Evolutionary conservation across 768 basidiomycete species (phyloP), one percentile per base, ranked within the genome.

Genomic region (Hericium erinaceus): DNA sequence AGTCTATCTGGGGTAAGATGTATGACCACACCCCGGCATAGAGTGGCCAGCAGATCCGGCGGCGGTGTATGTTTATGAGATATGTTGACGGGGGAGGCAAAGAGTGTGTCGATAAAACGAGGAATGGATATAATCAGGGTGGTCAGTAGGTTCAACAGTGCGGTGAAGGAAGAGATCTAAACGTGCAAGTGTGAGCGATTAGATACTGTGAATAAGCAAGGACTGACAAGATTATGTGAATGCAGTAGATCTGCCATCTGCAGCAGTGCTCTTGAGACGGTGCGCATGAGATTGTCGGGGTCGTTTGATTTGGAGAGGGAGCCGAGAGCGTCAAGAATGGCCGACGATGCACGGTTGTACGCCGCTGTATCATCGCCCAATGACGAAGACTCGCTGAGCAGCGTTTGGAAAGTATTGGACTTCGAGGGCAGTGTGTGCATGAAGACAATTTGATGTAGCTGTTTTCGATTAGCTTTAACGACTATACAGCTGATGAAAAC

Each of bases 371-470:
- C 56, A 11, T 52, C 26, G 53, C 13, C 49, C 8, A n/a, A 39
- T 2, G 41, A 41, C 3, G 48, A 48, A 24, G 56, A 50, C 15
- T 61, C 61, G 41, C 52, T 41, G 20, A 62, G 53, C 13, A 63
- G 51, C 5, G 61, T 44, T 39, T 63, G 62, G 22, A 61, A 44
- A 8, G 62, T 59, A 54, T 54, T 59, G 11, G 54, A 48, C 5
- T 54, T 57, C 2, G 51, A 39, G 22, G 55, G 38, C 7, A 26
- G 26, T 38, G 61, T 39, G 28, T 63, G 62, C 46, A 54, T 55
- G 51, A 63, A 52, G 22, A 63, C n/a, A 12, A 59, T 9, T 18
- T 63, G 60, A 54, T 61, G 52, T 56, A 57, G 61, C 62, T 63
- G 13, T 39, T 15, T 33, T 20, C 26, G 40, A n/a, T 44, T 16